Conservation (phyloP, 441 rosid species). For the Erodium texanum region DNA sequence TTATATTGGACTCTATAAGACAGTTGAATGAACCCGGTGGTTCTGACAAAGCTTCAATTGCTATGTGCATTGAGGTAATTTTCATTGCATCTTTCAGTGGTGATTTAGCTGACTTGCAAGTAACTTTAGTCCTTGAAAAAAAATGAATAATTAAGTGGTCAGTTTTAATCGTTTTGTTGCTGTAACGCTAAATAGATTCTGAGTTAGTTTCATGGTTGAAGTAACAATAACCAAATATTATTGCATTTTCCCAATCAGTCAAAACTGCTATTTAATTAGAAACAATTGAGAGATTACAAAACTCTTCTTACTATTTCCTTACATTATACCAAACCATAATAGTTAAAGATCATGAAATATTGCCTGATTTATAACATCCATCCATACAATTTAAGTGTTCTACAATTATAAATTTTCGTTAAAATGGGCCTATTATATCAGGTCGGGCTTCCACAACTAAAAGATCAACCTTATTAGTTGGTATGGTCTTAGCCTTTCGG, state of each 20-base stretch:
- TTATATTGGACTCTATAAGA: constrained; percentile 62
- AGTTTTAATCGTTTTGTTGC: constrained; percentile 4
- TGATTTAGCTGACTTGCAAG: neutral
- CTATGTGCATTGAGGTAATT: constrained; percentile 59
- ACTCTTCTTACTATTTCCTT: neutral
- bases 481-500: too few species aligned
- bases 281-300: neutral
- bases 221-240: constrained; percentile 7
- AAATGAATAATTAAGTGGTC: neutral
- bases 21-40: constrained; percentile 58
- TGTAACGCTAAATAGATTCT: constrained; percentile 2
- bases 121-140: neutral
- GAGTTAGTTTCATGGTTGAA: neutral
- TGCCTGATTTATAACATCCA: neutral
- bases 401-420: too few species aligned
- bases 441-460: too few species aligned
- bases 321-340: neutral
- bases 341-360: neutral
- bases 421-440: too few species aligned
- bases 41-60: constrained; percentile 62
- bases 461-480: too few species aligned
- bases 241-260: neutral
- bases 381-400: too few species aligned
- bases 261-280: neutral
- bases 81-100: constrained; percentile 8